Percentiles rank a stretch among this genome's conserved stretches.
Evolutionary conservation across 345 rosid genomes (phyloP).

Genomic region (Salix koriyanagi): DNA sequence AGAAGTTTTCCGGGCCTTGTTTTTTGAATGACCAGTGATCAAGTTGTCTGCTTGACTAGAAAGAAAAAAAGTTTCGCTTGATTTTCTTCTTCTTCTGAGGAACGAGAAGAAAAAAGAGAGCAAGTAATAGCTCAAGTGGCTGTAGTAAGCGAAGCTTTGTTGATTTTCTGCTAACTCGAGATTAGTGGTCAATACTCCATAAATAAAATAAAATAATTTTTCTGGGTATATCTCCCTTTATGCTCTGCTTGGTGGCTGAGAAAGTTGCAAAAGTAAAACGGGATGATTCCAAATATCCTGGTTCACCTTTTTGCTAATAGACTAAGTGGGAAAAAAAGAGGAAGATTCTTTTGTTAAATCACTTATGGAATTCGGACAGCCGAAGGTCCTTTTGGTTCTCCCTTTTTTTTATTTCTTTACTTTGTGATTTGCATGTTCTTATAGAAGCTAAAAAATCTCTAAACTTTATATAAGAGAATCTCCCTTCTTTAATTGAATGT

Average conservation of each 20-base stretch:
- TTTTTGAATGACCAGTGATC: neutral
- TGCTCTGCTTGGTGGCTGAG: conserved; percentile 4
- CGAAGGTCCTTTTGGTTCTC: neutral
- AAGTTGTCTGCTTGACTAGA: neutral
- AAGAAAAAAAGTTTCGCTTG: neutral
- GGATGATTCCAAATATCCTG: conserved; percentile 23
- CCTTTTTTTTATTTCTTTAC: neutral
- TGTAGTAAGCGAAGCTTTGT: neutral
- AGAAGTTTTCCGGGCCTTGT: neutral
- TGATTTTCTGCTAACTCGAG: neutral
- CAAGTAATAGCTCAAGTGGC: too few species aligned
- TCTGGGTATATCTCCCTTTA: neutral
- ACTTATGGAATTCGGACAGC: neutral
- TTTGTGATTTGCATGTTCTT: conserved; percentile 3
- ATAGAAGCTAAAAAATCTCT: neutral
- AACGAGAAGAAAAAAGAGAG: neutral
- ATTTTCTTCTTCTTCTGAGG: neutral
- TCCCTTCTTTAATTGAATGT: neutral
- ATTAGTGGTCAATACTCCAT: neutral
- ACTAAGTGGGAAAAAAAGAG: neutral
- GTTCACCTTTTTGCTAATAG: conserved; percentile 11
- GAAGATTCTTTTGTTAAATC: neutral
- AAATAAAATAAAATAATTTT: neutral
- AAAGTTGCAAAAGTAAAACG: neutral
- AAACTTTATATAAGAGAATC: conserved; percentile 10